Base-by-base conservation (phyloP, 2,329 filamentous ascomycete genomes). In the Furcasterigmium furcatum region DNA sequence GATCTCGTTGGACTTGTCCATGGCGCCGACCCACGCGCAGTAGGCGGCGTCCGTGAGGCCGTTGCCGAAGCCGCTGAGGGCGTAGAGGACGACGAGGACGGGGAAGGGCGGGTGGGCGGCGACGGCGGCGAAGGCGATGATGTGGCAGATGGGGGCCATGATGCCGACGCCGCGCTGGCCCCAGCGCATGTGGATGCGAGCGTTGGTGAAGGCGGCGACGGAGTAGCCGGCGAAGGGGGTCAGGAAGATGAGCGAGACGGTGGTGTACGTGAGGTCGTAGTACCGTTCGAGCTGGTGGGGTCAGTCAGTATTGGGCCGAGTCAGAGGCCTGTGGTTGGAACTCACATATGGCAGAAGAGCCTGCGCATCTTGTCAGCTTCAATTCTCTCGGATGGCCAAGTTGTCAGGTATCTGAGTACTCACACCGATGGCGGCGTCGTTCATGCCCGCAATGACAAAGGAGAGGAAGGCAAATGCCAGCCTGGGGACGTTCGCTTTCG, bases 121-220 rank as follows among this genome's bases (percentile, higher is more conserved):
- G 16, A 84, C 71, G 25, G 83, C 70, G 34, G 79, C 63, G 54
- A 85, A 88, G 1, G 84, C 75, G 27, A 81, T 56, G 13, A 86
- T 58, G 58, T 87, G 84, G 52, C 79, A 81, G 4, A 71, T 55
- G 0, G 84, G 81, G 0, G 75, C 80, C 42, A 87, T 68, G 45
- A 86, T 60, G 2, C 83, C 82, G 4, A 88, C 74, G 2, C 86
- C 86, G 5, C 84, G 76, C 52, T 85, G 84, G 14, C 86, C 86
- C 25, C 79, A 71, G 4, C 63, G 70, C 44, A 80, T 61, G 54
- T 85, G 84, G 21, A 86, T 74, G 2, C 62, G 60, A 46, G 81
- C 82, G 58, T 85, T 87, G 24, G 77, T 65, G 4, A 85, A 63
- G 0, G 83, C 80, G 1, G 82, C 79, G 5, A 76, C 55, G 2